Base-by-base conservation (phyloP, 2,329 filamentous ascomycete genomes). In the Pseudonectria buxi region DNA sequence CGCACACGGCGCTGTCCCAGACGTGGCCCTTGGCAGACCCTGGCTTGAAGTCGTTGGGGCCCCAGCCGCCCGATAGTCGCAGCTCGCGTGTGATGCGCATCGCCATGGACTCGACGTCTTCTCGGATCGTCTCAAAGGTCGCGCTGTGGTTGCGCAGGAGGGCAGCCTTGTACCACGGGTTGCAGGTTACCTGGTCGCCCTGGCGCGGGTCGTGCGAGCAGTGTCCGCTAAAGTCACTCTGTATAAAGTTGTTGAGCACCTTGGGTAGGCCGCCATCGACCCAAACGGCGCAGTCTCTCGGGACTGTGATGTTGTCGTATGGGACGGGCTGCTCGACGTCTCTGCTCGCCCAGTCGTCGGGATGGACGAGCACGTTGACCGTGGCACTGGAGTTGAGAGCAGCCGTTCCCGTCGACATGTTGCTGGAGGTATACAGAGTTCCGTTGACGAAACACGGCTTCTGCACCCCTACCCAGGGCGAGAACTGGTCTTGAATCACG, bases 71-170 rank as follows among this genome's bases (percentile, higher is more conserved):
- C 13, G 15, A 29, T 4, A 28, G 35, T 6, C 36, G 32, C 12
- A 41, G 33, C 27, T 41, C 32, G 6, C 26, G 30, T 3, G 39
- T 39, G 13, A 36, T 25, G 11, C 39, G 24, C 24, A 39, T 18
- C 10, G 39, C 30, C 32, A 39, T 29, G 7, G 39, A 41, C n/a
- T 33, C 36, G 12, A 41, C 12, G 14, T 39, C 30, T 16, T 39
- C 36, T 15, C 30, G 36, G 4, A 39, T 39, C 4, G 33, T 33
- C 14, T 39, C 30, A 12, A 41, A 24, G 13, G 13, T 39, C 10
- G 36, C 36, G 4, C 15, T 28, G 12, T 26, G 32, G 14, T 24
- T 24, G 10, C 28, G 35, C 22, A 41, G 25, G 7, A 41, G 28
- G 25, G 28, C 32, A 3, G 30, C 15, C 31, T 35, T 28, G 26